Conservation (phyloP, 2,329 filamentous ascomycete genomes). For the Alternaria viburni region DNA sequence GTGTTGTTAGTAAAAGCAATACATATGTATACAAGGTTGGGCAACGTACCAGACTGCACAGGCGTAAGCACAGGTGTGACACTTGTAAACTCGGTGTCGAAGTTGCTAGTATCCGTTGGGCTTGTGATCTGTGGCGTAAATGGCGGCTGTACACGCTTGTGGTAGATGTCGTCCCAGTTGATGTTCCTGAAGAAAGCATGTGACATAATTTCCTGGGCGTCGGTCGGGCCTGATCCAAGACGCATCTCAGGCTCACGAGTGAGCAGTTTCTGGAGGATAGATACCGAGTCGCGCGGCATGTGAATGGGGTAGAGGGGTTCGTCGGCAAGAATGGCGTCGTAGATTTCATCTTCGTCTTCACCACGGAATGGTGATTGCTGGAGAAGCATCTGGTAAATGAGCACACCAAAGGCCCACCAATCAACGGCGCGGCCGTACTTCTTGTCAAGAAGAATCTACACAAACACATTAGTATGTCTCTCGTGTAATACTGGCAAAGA, state of each 20-base stretch:
- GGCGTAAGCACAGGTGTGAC: constrained; percentile 97
- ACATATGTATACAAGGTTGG: not conserved
- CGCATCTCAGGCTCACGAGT: constrained; percentile 93
- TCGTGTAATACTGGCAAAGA: no score
- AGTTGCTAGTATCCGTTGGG: constrained; percentile 98
- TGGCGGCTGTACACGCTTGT: constrained; percentile 88
- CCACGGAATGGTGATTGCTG: constrained; percentile 99
- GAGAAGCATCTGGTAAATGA: constrained; percentile 99
- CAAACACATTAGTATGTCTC: no score
- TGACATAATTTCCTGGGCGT: constrained; percentile 98
- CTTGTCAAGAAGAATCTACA: constrained; percentile 97
- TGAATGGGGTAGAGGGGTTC: constrained; percentile 98
- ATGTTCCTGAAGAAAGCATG: constrained; percentile 98
- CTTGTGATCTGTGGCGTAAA: constrained; percentile 90
- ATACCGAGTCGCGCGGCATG: constrained; percentile 97
- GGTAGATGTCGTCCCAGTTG: constrained; percentile 98
- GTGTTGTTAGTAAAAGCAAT: constrained; percentile 17
- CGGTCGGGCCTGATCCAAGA: constrained; percentile 91
- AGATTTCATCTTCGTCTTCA: constrained; percentile 99
- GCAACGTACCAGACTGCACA: constrained; percentile 86
- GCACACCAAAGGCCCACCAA: constrained; percentile 99
- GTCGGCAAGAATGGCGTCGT: constrained; percentile 96
- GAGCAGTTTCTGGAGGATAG: constrained; percentile 94
- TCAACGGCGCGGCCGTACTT: constrained; percentile 97
- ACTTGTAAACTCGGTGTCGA: constrained; percentile 97